Evolutionary conservation across 2,329 filamentous ascomycete genomes (phyloP).

Genomic region (Apiospora aurea): DNA sequence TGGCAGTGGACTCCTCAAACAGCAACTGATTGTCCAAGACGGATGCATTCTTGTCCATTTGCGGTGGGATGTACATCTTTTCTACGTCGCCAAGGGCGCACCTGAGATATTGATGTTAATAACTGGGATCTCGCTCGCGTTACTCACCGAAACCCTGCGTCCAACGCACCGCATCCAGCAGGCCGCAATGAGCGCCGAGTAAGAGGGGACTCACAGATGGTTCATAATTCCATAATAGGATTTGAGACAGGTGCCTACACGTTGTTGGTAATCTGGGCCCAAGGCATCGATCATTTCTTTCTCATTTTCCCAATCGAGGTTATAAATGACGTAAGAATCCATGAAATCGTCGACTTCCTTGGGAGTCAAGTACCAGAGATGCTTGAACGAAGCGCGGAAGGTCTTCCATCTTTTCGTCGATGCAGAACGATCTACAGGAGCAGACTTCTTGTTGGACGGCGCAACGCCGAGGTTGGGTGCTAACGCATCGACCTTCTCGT

Average conservation of each 20-base stretch:
- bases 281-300: conserved; percentile 54
- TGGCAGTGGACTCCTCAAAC: conserved; percentile 58
- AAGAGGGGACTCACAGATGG: conserved; percentile 48
- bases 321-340: conserved; percentile 64
- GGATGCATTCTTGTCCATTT: conserved; percentile 57
- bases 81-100: conserved; percentile 61
- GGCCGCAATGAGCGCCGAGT: neutral
- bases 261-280: conserved; percentile 56
- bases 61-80: conserved; percentile 64
- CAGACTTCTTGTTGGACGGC: conserved; percentile 26
- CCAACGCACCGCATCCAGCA: neutral
- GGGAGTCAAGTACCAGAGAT: conserved; percentile 55
- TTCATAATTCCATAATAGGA: conserved; percentile 62
- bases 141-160: neutral
- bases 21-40: conserved; percentile 60
- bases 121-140: neutral
- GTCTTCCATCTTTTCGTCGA: conserved; percentile 57
- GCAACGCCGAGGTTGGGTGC: neutral
- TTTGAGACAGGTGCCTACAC: conserved; percentile 58
- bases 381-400: conserved; percentile 57
- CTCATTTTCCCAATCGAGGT: conserved; percentile 61
- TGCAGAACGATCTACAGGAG: conserved; percentile 49
- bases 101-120: neutral
- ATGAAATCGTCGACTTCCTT: conserved; percentile 62
- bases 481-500: conserved; percentile 24